Base-by-base conservation (phyloP, 1,284 basidiomycete genomes). In the Cryptococcus depauperatus region DNA sequence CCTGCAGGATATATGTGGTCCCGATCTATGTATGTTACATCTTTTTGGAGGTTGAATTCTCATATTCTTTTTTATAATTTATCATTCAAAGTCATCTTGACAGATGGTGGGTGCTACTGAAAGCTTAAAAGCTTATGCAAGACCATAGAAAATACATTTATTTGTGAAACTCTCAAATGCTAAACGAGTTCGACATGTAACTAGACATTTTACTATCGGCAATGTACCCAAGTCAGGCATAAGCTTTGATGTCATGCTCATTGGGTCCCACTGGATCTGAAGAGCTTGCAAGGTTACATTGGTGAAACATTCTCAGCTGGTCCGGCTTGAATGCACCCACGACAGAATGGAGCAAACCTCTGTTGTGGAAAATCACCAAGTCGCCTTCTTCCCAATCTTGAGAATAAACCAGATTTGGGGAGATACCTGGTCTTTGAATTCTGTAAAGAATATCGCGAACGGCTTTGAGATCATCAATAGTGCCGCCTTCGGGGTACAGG, bases 371-470 rank as follows among this genome's bases (percentile, higher is more conserved):
- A 14, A 85, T 57, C 9, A 81, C 78, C 28, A 85, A 70, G 57
- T 83, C 82, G 33, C 75, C 76, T 50, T 78, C 77, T 34, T 74
- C 68, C 79, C 77, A 86, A 60, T 85, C 73, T 51, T 72, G 71
- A 14, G 68, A 56, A 57, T 71, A 73, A 37, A 70, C 63, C 25
- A 61, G 49, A 50, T 16, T 43, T 2, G 85, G 84, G 2, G 80
- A 78, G 52, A 89, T 89, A 5, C 79, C 85, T 1, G 85, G 85
- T 7, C 85, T 72, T 65, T 89, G 85, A 75, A 89, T 82, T 64
- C 75, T 76, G 71, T 88, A 87, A 32, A 89, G 60, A 13, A 85
- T 57, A 6, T 77, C 79, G 13, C 86, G 74, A 3, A 84, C 84
- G 49, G 80, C 72, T 55, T 77, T 75, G 28, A 89, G 71, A 60